Conservation (phyloP, 192 early-diverging fungal species). For the Coemansia sp. region DNA sequence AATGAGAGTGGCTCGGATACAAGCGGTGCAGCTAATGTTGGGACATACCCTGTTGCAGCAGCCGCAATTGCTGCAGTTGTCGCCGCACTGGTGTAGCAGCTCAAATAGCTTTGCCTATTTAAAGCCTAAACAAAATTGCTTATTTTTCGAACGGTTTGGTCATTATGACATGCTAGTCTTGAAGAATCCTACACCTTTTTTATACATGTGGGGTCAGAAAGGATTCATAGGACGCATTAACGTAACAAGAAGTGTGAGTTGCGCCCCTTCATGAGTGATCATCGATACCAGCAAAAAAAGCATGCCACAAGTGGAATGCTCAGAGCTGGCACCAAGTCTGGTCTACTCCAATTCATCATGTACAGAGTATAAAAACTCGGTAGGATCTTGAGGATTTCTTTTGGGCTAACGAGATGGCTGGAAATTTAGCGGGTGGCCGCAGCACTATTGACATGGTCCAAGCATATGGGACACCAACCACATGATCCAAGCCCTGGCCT, state of each 20-base stretch:
- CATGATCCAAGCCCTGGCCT: not conserved
- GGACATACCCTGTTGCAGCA: not conserved
- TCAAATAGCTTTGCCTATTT: not conserved
- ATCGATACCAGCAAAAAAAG: not conserved
- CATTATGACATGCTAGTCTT: not conserved
- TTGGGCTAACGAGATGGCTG: not conserved
- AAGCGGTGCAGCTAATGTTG: not conserved
- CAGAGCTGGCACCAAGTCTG: conserved; percentile 11
- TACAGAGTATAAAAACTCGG: conserved; percentile 36
- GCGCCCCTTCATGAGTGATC: conserved; percentile 25
- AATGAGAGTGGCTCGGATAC: not conserved
- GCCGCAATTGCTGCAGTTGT: conserved; percentile 16
- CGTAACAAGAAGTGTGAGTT: conserved; percentile 40
- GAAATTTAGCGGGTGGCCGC: not conserved
- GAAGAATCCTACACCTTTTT: too few relatives aligned
- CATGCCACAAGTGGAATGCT: too few relatives aligned
- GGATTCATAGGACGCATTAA: conserved; percentile 28
- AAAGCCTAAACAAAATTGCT: not conserved
- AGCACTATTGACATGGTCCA: not conserved
- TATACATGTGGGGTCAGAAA: conserved; percentile 29
- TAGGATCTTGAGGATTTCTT: conserved; percentile 23
- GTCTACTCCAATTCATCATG: conserved; percentile 37
- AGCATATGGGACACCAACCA: not conserved
- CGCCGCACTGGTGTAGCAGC: conserved; percentile 17
- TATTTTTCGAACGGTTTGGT: not conserved